These are phyloP conservation scores for Heteromeles arbutifolia DNA, from an alignment of 306 rosid species.

Conservation along the genomic window DNA sequence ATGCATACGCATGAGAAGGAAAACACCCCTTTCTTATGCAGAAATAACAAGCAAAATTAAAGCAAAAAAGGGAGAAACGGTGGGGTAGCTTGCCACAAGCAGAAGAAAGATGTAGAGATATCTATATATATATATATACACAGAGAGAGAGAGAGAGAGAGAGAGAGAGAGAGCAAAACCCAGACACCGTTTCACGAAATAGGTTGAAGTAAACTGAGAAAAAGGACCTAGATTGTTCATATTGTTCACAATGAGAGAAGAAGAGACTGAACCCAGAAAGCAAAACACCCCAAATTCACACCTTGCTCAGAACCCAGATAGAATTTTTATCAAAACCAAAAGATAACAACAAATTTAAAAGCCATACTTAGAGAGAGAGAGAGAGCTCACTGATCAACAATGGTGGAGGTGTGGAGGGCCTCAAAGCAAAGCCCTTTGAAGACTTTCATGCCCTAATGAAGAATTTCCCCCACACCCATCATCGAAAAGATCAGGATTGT, in stretches of 20 bases:
- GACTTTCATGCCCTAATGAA: slow-evolving; percentile 79
- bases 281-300: background rate
- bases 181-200: slow-evolving; percentile 21
- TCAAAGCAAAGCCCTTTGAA: slow-evolving; percentile 32
- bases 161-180: slow-evolving; percentile 4
- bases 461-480: slow-evolving; percentile 36
- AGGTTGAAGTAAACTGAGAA: slow-evolving; percentile 15
- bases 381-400: slow-evolving; percentile 58
- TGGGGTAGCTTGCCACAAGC: slow-evolving; percentile 5
- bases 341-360: slow-evolving; percentile 8
- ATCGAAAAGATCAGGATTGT: slow-evolving; percentile 32
- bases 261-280: slow-evolving; percentile 19
- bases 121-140: too few relatives aligned
- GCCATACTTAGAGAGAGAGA: background rate
- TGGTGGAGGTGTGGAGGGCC: slow-evolving; percentile 56
- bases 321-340: slow-evolving; percentile 10
- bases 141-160: background rate
- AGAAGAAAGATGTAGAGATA: background rate
- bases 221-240: slow-evolving; percentile 16
- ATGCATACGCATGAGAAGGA: background rate
- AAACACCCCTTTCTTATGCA: slow-evolving; percentile 8
- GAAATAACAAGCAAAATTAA: slow-evolving; percentile 1
- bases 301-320: slow-evolving; percentile 18
- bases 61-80: slow-evolving; percentile 5
- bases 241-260: slow-evolving; percentile 14